A percentile compares a stretch with the other conserved stretches of the same genome.
phyloP scores from a whole-genome alignment of 2,329 filamentous ascomycete species.

The Tympanopsis confertula region DNA sequence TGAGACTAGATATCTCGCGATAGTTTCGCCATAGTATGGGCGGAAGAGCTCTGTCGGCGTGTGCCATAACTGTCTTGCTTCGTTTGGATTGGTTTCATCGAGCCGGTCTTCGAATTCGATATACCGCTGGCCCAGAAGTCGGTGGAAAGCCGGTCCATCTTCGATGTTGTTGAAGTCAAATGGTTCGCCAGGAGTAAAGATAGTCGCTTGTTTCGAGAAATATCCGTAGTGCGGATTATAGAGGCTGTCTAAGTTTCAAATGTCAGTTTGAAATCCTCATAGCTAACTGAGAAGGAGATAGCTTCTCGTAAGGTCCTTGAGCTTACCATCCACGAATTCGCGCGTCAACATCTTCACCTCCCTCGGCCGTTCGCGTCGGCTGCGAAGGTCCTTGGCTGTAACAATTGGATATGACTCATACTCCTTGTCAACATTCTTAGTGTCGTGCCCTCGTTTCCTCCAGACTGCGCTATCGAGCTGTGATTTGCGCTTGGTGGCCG shows the following conservation, averaged over 20 bases:
- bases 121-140: slow-evolving; percentile 66
- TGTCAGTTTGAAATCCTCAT: slow-evolving; percentile 8
- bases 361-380: slow-evolving; percentile 63
- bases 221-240: slow-evolving; percentile 95
- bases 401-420: slow-evolving; percentile 74
- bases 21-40: slow-evolving; percentile 91
- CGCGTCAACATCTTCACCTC: slow-evolving; percentile 93
- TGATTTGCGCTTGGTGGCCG: slow-evolving; percentile 5
- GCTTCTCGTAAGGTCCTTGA: not conserved
- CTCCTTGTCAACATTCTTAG: slow-evolving; percentile 67
- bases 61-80: slow-evolving; percentile 89
- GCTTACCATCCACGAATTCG: slow-evolving; percentile 86
- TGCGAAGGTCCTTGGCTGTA: slow-evolving; percentile 67
- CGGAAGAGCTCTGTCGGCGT: slow-evolving; percentile 95
- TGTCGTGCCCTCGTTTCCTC: slow-evolving; percentile 66
- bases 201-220: slow-evolving; percentile 91
- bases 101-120: slow-evolving; percentile 81
- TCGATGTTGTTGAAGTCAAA: slow-evolving; percentile 75
- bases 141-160: slow-evolving; percentile 78
- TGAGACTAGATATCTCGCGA: slow-evolving; percentile 87
- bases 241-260: slow-evolving; percentile 58
- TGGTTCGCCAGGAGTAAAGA: slow-evolving; percentile 83
- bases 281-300: not conserved
- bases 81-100: slow-evolving; percentile 54
- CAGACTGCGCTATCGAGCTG: slow-evolving; percentile 68